Conservation (phyloP, 768 basidiomycete species). For the Podaxis mareebaensis region DNA sequence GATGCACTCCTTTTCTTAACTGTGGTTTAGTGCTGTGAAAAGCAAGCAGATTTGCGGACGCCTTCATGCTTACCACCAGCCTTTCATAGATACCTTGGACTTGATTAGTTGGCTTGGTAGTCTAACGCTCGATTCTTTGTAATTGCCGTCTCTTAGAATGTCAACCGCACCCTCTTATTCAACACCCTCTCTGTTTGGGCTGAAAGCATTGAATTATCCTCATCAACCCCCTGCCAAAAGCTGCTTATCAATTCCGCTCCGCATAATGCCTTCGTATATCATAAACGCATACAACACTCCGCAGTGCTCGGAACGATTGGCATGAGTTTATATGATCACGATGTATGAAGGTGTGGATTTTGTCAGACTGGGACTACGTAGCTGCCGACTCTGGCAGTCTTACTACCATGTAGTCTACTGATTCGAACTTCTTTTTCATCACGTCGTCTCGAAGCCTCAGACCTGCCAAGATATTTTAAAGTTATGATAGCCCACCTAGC, state of each 20-base stretch:
- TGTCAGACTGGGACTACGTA: too few relatives aligned
- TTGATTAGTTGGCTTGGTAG: conserved; percentile 8
- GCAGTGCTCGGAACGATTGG: too few relatives aligned
- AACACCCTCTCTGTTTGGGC: neutral
- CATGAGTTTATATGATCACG: too few relatives aligned
- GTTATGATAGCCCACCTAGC: neutral
- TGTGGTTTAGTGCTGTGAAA: neutral
- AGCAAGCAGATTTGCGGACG: neutral
- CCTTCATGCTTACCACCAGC: neutral
- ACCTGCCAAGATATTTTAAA: neutral
- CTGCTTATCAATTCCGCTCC: neutral
- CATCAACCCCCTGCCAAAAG: too few relatives aligned
- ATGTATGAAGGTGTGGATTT: too few relatives aligned
- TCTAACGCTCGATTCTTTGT: conserved; percentile 10
- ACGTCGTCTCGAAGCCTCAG: neutral
- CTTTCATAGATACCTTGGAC: conserved; percentile 1
- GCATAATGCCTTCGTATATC: neutral
- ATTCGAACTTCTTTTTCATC: neutral
- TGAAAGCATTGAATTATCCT: neutral
- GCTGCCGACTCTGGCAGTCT: too few relatives aligned
- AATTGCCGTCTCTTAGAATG: conserved; percentile 12
- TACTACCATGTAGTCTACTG: too few relatives aligned
- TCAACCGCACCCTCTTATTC: neutral
- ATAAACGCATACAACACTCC: neutral
- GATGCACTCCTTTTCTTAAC: neutral